A percentile compares a stretch with the other conserved stretches of the same genome.
These are phyloP conservation scores for Elsinoe fawcettii DNA, from an alignment of 2,329 filamentous ascomycete genomes.

Conservation along the genomic window DNA sequence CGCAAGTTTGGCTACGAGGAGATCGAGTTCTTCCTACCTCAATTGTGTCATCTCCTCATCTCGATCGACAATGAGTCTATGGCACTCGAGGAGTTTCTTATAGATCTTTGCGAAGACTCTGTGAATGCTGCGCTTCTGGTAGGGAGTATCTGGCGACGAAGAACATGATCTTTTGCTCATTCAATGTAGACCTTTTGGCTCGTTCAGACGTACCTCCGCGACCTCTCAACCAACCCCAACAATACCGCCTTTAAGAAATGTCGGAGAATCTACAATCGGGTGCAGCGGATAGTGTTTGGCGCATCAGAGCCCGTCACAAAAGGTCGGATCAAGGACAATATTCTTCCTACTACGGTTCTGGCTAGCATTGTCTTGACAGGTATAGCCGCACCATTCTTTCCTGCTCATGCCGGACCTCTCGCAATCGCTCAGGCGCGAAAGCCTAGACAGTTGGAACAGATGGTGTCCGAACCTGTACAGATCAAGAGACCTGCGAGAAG, in stretches of 20 bases:
- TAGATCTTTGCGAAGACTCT: conserved; percentile 80
- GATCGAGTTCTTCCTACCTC: conserved; percentile 82
- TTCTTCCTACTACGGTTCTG: conserved; percentile 70
- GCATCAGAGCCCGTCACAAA: conserved; percentile 59
- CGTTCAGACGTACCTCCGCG: conserved; percentile 80
- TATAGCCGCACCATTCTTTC: conserved; percentile 64
- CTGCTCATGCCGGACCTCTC: conserved; percentile 70
- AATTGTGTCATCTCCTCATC: conserved; percentile 80
- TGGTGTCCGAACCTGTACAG: conserved; percentile 51
- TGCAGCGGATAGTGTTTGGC: conserved; percentile 81
- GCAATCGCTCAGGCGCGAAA: conserved; percentile 76
- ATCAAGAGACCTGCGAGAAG: conserved; percentile 56
- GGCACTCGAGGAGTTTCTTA: conserved; percentile 79
- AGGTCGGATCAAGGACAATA: conserved; percentile 75
- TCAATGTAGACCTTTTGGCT: conserved; percentile 71
- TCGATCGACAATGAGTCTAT: conserved; percentile 87
- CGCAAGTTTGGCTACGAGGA: conserved; percentile 85
- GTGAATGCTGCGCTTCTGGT: conserved; percentile 77
- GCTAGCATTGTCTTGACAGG: conserved; percentile 73
- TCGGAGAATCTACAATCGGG: conserved; percentile 76
- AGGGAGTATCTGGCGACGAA: conserved; percentile 30
- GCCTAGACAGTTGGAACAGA: conserved; percentile 56
- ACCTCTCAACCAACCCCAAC: conserved; percentile 66
- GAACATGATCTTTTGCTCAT: background rate
- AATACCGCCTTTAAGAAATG: conserved; percentile 74